phyloP scores from a whole-genome alignment of 2,329 filamentous ascomycete genomes.

The Rutstroemia sp. region DNA sequence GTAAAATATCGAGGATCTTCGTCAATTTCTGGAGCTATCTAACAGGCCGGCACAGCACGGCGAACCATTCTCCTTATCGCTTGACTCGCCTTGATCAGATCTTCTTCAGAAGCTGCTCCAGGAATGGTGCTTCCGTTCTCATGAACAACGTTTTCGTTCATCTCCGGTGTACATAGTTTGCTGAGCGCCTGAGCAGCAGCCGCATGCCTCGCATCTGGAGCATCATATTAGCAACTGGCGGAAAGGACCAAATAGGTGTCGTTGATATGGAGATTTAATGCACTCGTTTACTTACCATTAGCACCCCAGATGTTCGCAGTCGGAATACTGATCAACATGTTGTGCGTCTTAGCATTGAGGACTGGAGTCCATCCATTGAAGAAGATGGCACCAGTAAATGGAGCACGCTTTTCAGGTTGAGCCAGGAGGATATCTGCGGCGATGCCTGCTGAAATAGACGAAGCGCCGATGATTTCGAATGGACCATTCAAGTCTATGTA shows the following conservation, averaged over 20 bases:
- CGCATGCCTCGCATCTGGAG: neutral
- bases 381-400: slow-evolving; percentile 12
- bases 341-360: neutral
- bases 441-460: neutral
- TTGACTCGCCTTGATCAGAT: neutral
- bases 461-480: neutral
- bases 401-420: slow-evolving; percentile 17
- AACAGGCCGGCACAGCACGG: neutral
- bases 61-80: neutral
- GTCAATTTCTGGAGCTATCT: neutral
- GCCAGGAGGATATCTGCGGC: neutral
- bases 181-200: neutral
- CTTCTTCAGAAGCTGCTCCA: neutral
- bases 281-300: neutral
- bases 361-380: slow-evolving; percentile 3
- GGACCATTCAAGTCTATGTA: neutral
- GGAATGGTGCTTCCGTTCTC: slow-evolving; percentile 3
- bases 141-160: neutral
- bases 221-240: neutral
- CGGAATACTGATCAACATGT: slow-evolving; percentile 3
- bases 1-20: neutral
- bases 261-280: too few species aligned
- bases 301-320: slow-evolving; percentile 8
- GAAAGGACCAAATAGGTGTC: neutral
- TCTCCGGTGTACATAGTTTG: neutral